A percentile compares a stretch with the other conserved stretches of the same genome.
phyloP scores from a whole-genome alignment of 2,329 filamentous ascomycete genomes.

The Fusarium subglutinans region DNA sequence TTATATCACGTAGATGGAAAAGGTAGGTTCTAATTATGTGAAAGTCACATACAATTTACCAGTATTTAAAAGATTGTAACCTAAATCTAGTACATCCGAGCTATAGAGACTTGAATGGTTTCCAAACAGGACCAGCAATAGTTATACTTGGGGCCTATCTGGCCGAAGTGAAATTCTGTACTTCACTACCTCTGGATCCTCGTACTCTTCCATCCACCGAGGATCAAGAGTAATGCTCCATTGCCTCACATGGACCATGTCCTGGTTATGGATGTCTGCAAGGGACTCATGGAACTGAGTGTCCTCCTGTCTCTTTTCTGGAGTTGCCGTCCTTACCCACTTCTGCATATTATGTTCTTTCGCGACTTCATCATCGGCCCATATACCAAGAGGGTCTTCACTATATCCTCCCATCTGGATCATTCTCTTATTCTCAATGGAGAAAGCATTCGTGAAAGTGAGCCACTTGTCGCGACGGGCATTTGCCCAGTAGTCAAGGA shows the following conservation, averaged over 20 bases:
- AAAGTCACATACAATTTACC: too few species aligned
- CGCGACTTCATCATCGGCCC: neutral
- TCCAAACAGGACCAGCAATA: neutral
- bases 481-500: neutral
- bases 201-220: neutral
- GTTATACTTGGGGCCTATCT: rapidly evolving
- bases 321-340: neutral
- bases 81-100: neutral
- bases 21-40: rapidly evolving
- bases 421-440: neutral
- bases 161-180: neutral
- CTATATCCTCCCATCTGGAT: neutral
- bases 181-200: neutral
- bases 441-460: neutral
- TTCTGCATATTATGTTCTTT: neutral
- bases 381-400: neutral
- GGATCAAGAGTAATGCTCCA: neutral
- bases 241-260: neutral
- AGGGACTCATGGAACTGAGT: neutral
- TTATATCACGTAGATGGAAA: too few species aligned
- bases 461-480: neutral
- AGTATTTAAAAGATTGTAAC: neutral
- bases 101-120: neutral
- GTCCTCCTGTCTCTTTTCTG: neutral
- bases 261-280: neutral